A percentile compares a stretch with the other conserved stretches of the same genome.
Conservation (phyloP, 2,329 filamentous ascomycete species). For the Pyricularia grisea region DNA sequence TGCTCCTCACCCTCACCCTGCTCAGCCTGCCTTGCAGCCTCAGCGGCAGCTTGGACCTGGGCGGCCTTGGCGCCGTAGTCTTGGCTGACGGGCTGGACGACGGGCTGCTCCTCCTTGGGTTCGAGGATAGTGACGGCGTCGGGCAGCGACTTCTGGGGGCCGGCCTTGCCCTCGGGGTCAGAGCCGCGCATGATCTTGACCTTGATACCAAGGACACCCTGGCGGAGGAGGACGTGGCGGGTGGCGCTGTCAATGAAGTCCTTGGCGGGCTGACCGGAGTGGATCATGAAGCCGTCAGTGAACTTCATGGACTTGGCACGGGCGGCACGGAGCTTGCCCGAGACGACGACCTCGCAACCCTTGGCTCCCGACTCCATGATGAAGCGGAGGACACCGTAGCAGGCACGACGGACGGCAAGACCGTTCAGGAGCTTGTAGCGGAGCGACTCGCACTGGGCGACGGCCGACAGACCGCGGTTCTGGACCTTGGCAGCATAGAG, state of each 20-base stretch:
- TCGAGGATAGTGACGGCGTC: conserved; percentile 99
- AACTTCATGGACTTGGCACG: conserved; percentile 99
- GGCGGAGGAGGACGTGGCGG: conserved; percentile 98
- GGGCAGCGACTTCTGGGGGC: conserved; percentile 92
- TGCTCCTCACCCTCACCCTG: conserved; percentile 44
- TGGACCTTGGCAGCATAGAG: conserved; percentile 99
- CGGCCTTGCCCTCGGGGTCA: conserved; percentile 98
- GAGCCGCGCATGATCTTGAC: conserved; percentile 99
- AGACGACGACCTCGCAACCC: conserved; percentile 99
- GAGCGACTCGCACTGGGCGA: conserved; percentile 99
- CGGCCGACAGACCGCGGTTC: conserved; percentile 98
- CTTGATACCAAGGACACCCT: conserved; percentile 99
- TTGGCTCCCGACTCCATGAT: conserved; percentile 99
- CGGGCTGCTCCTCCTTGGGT: conserved; percentile 94
- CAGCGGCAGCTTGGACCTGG: conserved; percentile 54
- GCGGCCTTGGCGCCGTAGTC: conserved; percentile 95
- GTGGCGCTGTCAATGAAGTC: conserved; percentile 99
- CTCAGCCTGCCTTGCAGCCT: conserved; percentile 47
- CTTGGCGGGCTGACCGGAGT: conserved; percentile 98
- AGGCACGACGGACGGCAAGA: conserved; percentile 94
- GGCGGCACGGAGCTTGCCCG: conserved; percentile 96
- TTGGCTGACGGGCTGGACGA: conserved; percentile 92
- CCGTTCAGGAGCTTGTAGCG: conserved; percentile 99
- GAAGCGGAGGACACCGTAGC: conserved; percentile 99
- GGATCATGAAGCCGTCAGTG: conserved; percentile 99